Evolutionary conservation across 805 yeast genomes (phyloP), one percentile per base, ranked within the genome.

Genomic region (Cyberlindnera mycetangii): DNA sequence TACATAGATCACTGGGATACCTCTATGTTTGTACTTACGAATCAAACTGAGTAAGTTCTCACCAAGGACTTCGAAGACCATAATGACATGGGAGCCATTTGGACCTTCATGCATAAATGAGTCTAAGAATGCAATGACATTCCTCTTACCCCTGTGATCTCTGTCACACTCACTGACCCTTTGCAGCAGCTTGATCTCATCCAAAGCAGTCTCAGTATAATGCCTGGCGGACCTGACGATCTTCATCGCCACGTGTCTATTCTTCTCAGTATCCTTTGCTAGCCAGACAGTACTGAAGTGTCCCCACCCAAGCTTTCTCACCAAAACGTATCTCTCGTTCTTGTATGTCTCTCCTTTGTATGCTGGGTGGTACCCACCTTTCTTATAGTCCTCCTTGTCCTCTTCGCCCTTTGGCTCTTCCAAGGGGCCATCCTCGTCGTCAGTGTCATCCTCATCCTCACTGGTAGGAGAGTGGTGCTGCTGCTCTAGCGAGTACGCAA

Each of bases 251-350:
- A 93, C 98, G 60, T 86, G 96, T 38, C 76, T 68, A 48, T 76
- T 72, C 44, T 72, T 69, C 40, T 78, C 78, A n/a, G 55, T 51
- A 46, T 79, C 83, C 48, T 68, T 75, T 5, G 97, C 98, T 22
- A 87, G 70, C 97, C 97, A 90, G 18, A 88, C 97, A 1, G 96
- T 93, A 21, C 95, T 84, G 61, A 93, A 93, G 66, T 93, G 97
- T 28, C 99, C 99, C 99, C 99, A 93, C 0, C 99, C 99, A 4
- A 93, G 71, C 61, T 93, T 93, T 49, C 98, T 78, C 24, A 87
- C 90, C 39, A 93, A 66, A 2, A 82, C 73, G 62, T 93, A 93
- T 47, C 86, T 78, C 16, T 80, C 79, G 44, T 85, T 72, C 55
- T 88, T 85, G 65, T 84, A 92, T 18, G 67, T 66, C 62, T 95